A percentile compares a stretch with the other conserved stretches of the same genome.
These are phyloP conservation scores for Tilletia indica DNA, from an alignment of 1,284 basidiomycete species.

Conservation along the genomic window DNA sequence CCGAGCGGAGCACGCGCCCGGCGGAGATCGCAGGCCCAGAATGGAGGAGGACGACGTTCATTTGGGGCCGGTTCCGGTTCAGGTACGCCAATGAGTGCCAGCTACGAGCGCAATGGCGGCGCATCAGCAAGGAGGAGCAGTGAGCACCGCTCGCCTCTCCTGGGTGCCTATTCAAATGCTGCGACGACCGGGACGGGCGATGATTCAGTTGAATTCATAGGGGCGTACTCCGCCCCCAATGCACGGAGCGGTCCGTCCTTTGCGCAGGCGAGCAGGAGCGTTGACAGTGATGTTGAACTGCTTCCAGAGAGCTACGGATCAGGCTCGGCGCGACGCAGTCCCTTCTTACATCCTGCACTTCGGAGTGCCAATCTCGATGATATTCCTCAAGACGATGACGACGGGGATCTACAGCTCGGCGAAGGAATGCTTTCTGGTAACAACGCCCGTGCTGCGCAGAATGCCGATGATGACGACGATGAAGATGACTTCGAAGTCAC, in stretches of 20 bases:
- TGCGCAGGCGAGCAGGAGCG: background rate
- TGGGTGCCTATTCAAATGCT: background rate
- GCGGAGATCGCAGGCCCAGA: background rate
- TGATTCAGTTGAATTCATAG: slow-evolving; percentile 7
- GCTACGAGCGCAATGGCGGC: background rate
- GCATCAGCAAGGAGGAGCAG: background rate
- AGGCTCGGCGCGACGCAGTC: background rate
- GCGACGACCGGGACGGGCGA: background rate
- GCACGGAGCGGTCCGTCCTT: background rate
- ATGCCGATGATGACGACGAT: no score
- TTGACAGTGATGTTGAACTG: background rate
- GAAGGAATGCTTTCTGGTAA: background rate
- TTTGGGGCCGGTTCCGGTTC: slow-evolving; percentile 8
- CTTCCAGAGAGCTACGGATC: slow-evolving; percentile 10
- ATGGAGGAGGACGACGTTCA: background rate
- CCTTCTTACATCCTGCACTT: slow-evolving; percentile 6
- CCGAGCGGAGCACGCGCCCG: slow-evolving; percentile 12
- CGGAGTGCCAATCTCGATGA: background rate
- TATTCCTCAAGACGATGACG: slow-evolving; percentile 2
- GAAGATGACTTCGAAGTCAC: slow-evolving; percentile 1
- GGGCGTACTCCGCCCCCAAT: background rate
- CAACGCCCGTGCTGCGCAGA: background rate
- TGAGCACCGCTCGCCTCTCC: slow-evolving; percentile 4
- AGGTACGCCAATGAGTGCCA: background rate
- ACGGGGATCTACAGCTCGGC: background rate